phyloP scores from a whole-genome alignment of 805 yeast species.

The Grigorovia yakushimaensis region DNA sequence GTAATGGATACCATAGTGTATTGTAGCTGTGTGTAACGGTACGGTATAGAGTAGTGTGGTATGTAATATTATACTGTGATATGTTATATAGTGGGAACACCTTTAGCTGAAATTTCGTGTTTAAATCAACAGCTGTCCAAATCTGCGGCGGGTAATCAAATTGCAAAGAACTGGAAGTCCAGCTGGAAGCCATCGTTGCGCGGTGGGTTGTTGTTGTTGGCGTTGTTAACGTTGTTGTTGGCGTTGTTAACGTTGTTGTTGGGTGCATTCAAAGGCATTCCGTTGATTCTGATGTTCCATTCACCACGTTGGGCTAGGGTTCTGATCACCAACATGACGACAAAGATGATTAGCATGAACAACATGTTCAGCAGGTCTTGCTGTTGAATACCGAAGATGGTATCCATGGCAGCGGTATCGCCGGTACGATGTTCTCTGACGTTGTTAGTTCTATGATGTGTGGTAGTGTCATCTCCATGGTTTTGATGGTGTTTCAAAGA shows the following conservation, averaged over 20 bases:
- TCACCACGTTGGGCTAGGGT: constrained; percentile 16
- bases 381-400: neutral
- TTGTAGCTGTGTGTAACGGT: neutral
- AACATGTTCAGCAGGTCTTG: constrained; percentile 4
- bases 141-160: constrained; percentile 6
- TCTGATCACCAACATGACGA: constrained; percentile 9
- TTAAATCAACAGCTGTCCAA: neutral
- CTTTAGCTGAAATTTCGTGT: too few relatives aligned
- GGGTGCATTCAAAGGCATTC: constrained; percentile 8
- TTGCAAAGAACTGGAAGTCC: constrained; percentile 22
- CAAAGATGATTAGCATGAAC: constrained; percentile 12
- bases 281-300: constrained; percentile 23
- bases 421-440: constrained; percentile 6
- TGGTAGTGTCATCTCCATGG: constrained; percentile 3
- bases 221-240: neutral
- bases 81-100: too few relatives aligned
- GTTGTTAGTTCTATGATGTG: constrained; percentile 6
- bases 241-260: neutral
- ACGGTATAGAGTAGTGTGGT: too few relatives aligned
- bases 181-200: constrained; percentile 4
- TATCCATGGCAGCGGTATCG: constrained; percentile 1
- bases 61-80: too few relatives aligned
- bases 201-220: neutral
- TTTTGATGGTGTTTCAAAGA: neutral
- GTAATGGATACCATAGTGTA: constrained; percentile 61